Evolutionary conservation across 495 filamentous ascomycete genomes (phyloP).

Genomic region (Neurospora sp.): DNA sequence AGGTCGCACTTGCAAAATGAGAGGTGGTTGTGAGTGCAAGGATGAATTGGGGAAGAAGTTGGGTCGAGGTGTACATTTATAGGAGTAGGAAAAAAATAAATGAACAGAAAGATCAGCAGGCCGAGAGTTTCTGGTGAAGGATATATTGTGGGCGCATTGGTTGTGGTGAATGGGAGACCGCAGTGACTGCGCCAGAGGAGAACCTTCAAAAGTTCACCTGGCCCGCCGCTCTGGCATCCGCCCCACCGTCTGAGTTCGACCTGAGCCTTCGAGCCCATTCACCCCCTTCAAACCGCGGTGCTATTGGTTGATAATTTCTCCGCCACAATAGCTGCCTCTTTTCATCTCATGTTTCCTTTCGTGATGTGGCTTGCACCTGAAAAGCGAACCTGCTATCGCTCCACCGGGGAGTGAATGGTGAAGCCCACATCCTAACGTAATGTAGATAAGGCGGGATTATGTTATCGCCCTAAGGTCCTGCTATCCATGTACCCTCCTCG

Average conservation of each 20-base stretch:
- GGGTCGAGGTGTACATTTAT: neutral
- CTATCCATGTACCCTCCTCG: neutral
- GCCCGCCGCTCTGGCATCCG: neutral
- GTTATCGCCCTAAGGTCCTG: neutral
- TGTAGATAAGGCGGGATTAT: neutral
- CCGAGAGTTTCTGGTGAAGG: neutral
- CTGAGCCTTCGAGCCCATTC: neutral
- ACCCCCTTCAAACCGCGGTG: neutral
- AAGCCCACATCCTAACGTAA: neutral
- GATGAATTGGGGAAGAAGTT: neutral
- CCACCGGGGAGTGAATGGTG: neutral
- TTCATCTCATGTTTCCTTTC: neutral
- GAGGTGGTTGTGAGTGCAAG: neutral
- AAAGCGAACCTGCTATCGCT: neutral
- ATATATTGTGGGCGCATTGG: neutral
- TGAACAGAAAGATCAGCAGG: neutral
- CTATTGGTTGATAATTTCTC: neutral
- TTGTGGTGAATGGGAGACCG: neutral
- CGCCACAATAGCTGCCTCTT: neutral
- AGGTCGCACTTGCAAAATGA: neutral
- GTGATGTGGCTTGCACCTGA: neutral
- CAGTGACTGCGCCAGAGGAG: neutral
- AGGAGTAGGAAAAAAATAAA: neutral
- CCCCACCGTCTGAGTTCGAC: neutral
- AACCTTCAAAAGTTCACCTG: neutral